These are phyloP conservation scores for Waltiozyma sp. DNA, from an alignment of 1,139 yeast genomes.

Conservation along the genomic window DNA sequence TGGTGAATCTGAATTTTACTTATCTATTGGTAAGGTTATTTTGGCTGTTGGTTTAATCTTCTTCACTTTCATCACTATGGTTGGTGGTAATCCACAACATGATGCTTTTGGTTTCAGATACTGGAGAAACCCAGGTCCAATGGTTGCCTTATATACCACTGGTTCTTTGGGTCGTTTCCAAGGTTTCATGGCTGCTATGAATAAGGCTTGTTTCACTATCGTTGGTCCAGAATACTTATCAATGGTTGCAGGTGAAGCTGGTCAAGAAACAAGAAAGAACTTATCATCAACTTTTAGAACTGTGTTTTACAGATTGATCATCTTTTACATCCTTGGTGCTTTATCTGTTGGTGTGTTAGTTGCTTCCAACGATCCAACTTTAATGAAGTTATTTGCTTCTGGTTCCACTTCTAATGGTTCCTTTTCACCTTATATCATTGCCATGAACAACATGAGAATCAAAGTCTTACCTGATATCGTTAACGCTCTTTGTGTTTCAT, in stretches of 20 bases:
- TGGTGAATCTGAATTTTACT: slow-evolving; percentile 65
- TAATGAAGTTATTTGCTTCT: slow-evolving; percentile 18
- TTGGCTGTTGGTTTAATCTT: slow-evolving; percentile 67
- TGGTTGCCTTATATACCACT: slow-evolving; percentile 42
- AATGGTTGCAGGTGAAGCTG: slow-evolving; percentile 78
- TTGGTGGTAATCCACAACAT: slow-evolving; percentile 61
- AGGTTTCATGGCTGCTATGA: slow-evolving; percentile 58
- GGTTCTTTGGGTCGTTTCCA: slow-evolving; percentile 60
- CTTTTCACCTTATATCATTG: slow-evolving; percentile 68
- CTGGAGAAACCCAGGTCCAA: slow-evolving; percentile 91
- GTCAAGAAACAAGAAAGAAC: slow-evolving; percentile 65
- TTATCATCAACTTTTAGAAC: slow-evolving; percentile 80
- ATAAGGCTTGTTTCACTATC: slow-evolving; percentile 66
- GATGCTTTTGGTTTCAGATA: slow-evolving; percentile 79
- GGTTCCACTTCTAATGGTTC: slow-evolving; percentile 37
- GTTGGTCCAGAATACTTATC: slow-evolving; percentile 86
- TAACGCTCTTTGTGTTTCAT: slow-evolving; percentile 60
- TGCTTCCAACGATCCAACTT: slow-evolving; percentile 60
- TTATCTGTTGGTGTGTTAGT: slow-evolving; percentile 76
- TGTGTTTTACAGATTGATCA: slow-evolving; percentile 68
- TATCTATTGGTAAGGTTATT: slow-evolving; percentile 58
- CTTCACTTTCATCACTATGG: slow-evolving; percentile 53
- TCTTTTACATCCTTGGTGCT: slow-evolving; percentile 71
- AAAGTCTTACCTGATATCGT: slow-evolving; percentile 56
- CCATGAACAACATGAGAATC: slow-evolving; percentile 60